phyloP scores from a whole-genome alignment of 805 yeast genomes.

The Sporopachydermia quercuum region DNA sequence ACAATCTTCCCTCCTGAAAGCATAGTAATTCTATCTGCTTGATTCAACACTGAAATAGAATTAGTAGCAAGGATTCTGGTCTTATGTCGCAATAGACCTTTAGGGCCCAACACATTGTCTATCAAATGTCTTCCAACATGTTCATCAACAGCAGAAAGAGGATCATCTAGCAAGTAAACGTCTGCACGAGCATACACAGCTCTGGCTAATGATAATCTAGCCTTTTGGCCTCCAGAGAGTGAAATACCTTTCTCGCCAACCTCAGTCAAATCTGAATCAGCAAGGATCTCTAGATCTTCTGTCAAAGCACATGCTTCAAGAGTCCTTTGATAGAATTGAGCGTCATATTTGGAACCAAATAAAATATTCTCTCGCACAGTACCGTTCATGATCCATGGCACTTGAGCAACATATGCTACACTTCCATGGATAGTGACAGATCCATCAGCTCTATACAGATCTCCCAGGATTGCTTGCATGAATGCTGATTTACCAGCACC shows the following conservation, averaged over 20 bases:
- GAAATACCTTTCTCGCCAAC: constrained; percentile 98
- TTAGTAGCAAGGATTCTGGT: constrained; percentile 77
- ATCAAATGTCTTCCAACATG: constrained; percentile 86
- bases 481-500: constrained; percentile 85
- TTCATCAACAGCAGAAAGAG: constrained; percentile 92
- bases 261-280: constrained; percentile 81
- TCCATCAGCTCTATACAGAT: constrained; percentile 64
- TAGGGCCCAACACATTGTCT: constrained; percentile 67
- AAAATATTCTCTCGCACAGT: constrained; percentile 80
- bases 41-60: constrained; percentile 64
- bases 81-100: constrained; percentile 62
- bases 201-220: constrained; percentile 84
- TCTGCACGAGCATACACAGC: constrained; percentile 95
- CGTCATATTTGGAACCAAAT: constrained; percentile 78
- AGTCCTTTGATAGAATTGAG: constrained; percentile 66
- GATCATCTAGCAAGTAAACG: constrained; percentile 79
- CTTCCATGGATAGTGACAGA: constrained; percentile 57
- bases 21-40: constrained; percentile 58
- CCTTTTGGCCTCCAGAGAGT: constrained; percentile 95
- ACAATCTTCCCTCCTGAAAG: constrained; percentile 51
- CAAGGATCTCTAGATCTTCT: constrained; percentile 63
- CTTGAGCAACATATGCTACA: constrained; percentile 82
- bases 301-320: constrained; percentile 78
- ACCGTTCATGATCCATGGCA: constrained; percentile 96
- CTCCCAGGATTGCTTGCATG: constrained; percentile 69